Percentiles rank a stretch among this genome's conserved stretches.
Conservation (phyloP, 2,329 filamentous ascomycete species). For the Hymenoscyphus fraxineus region DNA sequence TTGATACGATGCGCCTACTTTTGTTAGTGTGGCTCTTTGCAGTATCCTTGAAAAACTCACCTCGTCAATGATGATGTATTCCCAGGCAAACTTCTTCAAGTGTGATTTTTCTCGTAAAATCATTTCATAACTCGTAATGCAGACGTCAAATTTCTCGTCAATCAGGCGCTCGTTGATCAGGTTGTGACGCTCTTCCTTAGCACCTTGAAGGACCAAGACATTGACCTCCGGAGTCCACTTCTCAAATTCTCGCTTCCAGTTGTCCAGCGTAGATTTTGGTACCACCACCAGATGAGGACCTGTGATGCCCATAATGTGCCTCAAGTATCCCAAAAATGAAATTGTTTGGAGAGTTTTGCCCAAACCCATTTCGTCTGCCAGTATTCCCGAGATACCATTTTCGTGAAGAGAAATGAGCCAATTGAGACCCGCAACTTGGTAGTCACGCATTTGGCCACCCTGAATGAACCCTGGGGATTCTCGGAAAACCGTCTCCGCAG, state of each 20-base stretch:
- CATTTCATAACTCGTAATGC: conserved; percentile 99
- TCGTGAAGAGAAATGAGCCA: conserved; percentile 98
- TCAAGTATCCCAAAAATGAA: conserved; percentile 89
- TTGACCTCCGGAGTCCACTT: conserved; percentile 96
- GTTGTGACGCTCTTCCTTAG: conserved; percentile 85
- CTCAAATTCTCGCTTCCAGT: conserved; percentile 94
- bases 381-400: conserved; percentile 96
- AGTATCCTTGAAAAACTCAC: conserved; percentile 31
- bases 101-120: conserved; percentile 92
- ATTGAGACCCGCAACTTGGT: conserved; percentile 91
- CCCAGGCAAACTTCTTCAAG: conserved; percentile 97
- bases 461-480: conserved; percentile 90
- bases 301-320: conserved; percentile 83
- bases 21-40: conserved; percentile 14
- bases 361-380: conserved; percentile 97
- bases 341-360: conserved; percentile 98
- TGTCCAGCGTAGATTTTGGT: conserved; percentile 95
- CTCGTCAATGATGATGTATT: conserved; percentile 99
- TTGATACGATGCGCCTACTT: conserved; percentile 84
- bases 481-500: conserved; percentile 85
- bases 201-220: conserved; percentile 87
- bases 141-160: conserved; percentile 94
- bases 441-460: conserved; percentile 85
- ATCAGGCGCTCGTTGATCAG: conserved; percentile 90
- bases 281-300: conserved; percentile 90